Conservation (phyloP, 2,329 filamentous ascomycete genomes). For the Rhinocladiella mackenziei region DNA sequence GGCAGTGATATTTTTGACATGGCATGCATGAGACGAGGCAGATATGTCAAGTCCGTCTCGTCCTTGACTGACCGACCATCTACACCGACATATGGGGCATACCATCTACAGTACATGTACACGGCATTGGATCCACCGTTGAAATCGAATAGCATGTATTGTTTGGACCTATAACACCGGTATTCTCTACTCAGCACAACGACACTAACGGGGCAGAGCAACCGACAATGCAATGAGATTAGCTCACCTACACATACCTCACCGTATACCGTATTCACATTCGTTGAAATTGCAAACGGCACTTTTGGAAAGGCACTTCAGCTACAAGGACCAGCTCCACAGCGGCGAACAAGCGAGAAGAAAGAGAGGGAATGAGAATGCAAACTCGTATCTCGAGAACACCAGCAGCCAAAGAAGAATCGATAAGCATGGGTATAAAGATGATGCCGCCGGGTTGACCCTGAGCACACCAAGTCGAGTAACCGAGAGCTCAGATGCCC, state of each 20-base stretch:
- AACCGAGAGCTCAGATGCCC: conserved; percentile 17
- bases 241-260: conserved; percentile 55
- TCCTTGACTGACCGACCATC: no score
- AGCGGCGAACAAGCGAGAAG: not conserved
- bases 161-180: not conserved
- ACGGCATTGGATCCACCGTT: no score
- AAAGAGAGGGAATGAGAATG: not conserved
- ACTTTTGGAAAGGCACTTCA: conserved; percentile 36
- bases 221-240: conserved; percentile 17
- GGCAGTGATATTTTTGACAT: no score
- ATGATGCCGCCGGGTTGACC: no score
- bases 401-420: no score
- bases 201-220: not conserved
- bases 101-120: no score
- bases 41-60: no score
- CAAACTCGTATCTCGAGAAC: not conserved
- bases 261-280: conserved; percentile 51
- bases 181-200: not conserved
- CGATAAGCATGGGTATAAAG: no score
- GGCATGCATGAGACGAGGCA: no score
- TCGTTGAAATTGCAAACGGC: conserved; percentile 55
- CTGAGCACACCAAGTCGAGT: not conserved
- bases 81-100: no score
- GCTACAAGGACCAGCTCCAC: conserved; percentile 21
- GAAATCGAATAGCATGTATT: no score